A percentile compares a stretch with the other conserved stretches of the same genome.
phyloP scores from a whole-genome alignment of 495 filamentous ascomycete species.

The Articulospora tetracladia region DNA sequence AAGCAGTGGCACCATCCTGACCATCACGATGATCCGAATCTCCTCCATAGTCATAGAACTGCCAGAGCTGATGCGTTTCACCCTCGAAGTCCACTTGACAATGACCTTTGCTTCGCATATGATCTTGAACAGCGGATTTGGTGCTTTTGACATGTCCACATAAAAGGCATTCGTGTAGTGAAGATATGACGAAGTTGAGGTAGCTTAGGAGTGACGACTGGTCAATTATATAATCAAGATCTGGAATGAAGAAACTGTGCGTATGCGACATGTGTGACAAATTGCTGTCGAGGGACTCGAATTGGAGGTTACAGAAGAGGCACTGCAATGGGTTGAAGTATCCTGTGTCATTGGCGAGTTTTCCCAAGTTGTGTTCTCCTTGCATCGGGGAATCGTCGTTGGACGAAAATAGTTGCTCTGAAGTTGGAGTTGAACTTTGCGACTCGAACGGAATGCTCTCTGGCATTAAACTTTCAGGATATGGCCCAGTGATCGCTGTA shows the following conservation, averaged over 20 bases:
- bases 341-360: conserved; percentile 2
- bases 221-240: conserved; percentile 26
- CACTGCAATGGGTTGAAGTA: conserved; percentile 22
- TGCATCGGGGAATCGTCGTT: no score
- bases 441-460: no score
- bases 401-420: no score
- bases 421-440: no score
- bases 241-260: conserved; percentile 31
- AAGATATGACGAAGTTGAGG: conserved; percentile 27
- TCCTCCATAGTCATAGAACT: conserved; percentile 28
- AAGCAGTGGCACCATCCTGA: conserved; percentile 1
- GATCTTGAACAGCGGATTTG: conserved; percentile 25
- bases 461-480: no score
- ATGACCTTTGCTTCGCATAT: conserved; percentile 33
- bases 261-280: conserved; percentile 29
- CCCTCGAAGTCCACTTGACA: conserved; percentile 26
- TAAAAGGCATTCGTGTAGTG: conserved; percentile 31
- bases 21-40: background rate
- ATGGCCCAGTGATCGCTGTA: background rate
- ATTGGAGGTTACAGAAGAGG: conserved; percentile 26
- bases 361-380: no score
- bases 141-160: conserved; percentile 25
- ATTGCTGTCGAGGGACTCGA: conserved; percentile 23
- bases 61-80: conserved; percentile 5
- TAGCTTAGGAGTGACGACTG: conserved; percentile 28